phyloP scores from a whole-genome alignment of 257 asterid genomes.

The Fraxinus anomala region DNA sequence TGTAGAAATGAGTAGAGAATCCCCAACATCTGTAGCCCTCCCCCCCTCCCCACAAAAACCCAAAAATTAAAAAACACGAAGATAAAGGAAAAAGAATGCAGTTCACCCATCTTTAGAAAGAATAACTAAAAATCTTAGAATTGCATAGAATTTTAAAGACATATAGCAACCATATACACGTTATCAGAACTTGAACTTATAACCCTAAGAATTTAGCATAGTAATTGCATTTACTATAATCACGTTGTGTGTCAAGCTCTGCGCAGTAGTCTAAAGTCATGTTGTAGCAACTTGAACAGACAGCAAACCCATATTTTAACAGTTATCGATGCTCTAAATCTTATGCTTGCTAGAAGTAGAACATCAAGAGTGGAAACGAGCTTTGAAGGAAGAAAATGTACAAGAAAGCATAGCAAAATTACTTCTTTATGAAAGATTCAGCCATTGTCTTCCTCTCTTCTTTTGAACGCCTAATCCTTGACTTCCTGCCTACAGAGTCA shows the following conservation, averaged over 20 bases:
- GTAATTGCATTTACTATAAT: not conserved
- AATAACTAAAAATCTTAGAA: too few species aligned
- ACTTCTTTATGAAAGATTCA: constrained; percentile 83
- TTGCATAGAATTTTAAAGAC: not conserved
- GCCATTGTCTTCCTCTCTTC: constrained; percentile 86
- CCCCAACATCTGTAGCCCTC: too few species aligned
- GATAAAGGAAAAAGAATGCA: too few species aligned
- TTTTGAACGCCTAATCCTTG: constrained; percentile 87
- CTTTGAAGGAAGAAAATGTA: not conserved
- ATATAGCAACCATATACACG: not conserved
- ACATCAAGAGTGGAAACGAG: not conserved
- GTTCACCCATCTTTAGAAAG: too few species aligned
- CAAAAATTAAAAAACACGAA: too few species aligned
- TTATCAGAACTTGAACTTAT: not conserved
- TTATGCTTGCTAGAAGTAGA: not conserved
- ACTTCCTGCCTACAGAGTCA: constrained; percentile 64
- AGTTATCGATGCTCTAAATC: not conserved
- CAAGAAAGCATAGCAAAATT: constrained; percentile 11
- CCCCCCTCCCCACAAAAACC: too few species aligned
- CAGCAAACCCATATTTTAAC: not conserved
- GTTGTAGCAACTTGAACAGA: not conserved
- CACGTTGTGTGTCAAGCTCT: not conserved
- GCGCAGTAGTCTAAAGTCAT: not conserved
- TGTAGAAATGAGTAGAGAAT: too few species aligned
- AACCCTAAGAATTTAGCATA: not conserved